Evolutionary conservation across 768 basidiomycete species (phyloP), one percentile per base, ranked within the genome.

Genomic region (Sarcomyxa edulis): DNA sequence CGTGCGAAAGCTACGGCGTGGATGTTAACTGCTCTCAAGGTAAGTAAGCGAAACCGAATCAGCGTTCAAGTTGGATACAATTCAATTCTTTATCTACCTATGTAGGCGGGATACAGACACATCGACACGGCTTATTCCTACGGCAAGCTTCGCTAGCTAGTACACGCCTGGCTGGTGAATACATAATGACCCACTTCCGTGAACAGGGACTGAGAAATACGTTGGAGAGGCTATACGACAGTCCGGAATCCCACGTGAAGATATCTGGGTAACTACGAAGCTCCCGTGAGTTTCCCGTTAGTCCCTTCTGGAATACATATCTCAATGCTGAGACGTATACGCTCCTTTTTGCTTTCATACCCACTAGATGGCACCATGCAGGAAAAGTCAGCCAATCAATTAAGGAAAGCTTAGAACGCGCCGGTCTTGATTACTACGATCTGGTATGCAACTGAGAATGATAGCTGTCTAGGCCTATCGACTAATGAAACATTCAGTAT

Each of bases 231-330:
- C 65, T 0, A 58, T 79, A 39, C 62, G 61, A 28, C 66, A 58
- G 7, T 74, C 70, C 12, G 72, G 71, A 3, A 57, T 74, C 27
- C 66, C 71, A 3, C 64, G 74, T 18, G 62, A 68, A 20, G 61
- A 74, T 26, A 48, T 75, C 18, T 74, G 69, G 47, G 55, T 76
- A 22, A 74, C 72, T 0, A 72, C 72, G 11, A 76, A 76, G 47
- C 55, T 74, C 23, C 58, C 64, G 53, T 68, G 42, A 46, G 61
- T 49, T 36, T 18, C 20, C 38, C 23, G 10, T 23, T 22, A 6
- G 29, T n/a, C n/a, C n/a, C n/a, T n/a, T n/a, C n/a, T n/a, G n/a
- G n/a, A n/a, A n/a, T n/a, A n/a, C n/a, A n/a, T n/a, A n/a, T n/a
- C n/a, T n/a, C n/a, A n/a, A n/a, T n/a, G n/a, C n/a, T n/a, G n/a